A percentile compares a stretch with the other conserved stretches of the same genome.
phyloP scores from a whole-genome alignment of 2,329 filamentous ascomycete species.

The Plenodomus biglobosus region DNA sequence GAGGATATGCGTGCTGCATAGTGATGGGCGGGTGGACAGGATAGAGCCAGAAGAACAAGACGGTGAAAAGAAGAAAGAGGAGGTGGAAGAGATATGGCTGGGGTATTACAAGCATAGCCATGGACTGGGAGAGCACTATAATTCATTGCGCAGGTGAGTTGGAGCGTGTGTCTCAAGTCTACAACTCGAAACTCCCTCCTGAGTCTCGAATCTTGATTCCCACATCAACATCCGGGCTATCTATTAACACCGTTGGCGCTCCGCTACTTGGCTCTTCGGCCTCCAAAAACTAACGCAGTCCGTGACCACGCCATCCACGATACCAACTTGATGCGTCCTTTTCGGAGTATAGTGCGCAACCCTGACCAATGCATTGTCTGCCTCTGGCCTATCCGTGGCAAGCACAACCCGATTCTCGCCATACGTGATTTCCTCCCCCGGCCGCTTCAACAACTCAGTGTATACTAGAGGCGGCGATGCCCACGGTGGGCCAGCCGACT shows the following conservation, averaged over 20 bases:
- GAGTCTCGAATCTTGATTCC: too few relatives aligned
- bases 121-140: conserved; percentile 95
- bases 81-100: conserved; percentile 73
- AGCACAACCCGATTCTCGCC: conserved; percentile 56
- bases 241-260: conserved; percentile 2
- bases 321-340: conserved; percentile 55
- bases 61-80: conserved; percentile 24
- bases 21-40: conserved; percentile 74
- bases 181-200: conserved; percentile 64
- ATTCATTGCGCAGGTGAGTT: conserved; percentile 64
- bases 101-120: conserved; percentile 95
- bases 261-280: conserved; percentile 26
- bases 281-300: conserved; percentile 56
- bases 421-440: conserved; percentile 68
- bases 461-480: conserved; percentile 70
- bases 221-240: not conserved
- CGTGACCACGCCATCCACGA: conserved; percentile 51
- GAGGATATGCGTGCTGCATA: conserved; percentile 80
- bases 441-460: conserved; percentile 67
- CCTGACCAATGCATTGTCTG: conserved; percentile 45
- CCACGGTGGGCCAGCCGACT: conserved; percentile 71
- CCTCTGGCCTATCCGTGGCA: conserved; percentile 48
- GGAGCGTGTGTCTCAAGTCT: conserved; percentile 64
- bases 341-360: conserved; percentile 59
- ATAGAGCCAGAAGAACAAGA: conserved; percentile 58